Base-by-base conservation (phyloP, 768 basidiomycete genomes). In the Pleurotus djamor region DNA sequence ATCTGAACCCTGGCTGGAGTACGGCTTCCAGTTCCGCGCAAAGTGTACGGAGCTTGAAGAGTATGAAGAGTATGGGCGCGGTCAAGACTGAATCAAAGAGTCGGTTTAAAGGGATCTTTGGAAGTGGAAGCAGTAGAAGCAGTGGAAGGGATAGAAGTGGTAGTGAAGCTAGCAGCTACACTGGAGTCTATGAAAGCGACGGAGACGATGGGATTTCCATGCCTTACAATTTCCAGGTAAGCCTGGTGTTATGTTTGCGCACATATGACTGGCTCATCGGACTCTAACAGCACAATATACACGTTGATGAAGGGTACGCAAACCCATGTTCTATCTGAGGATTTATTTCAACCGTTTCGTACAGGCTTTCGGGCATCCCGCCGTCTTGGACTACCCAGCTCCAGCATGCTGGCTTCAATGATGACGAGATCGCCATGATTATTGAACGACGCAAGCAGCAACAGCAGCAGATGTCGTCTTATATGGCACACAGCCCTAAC, bases 211-310 rank as follows among this genome's bases (percentile, higher is more conserved):
- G 78, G 28, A 88, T 92, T 45, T 86, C 88, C 0, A 62, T 75
- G 61, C 90, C 90, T 4, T 91, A 85, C 83, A 90, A 90, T 68
- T 89, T 91, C 61, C 87, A 87, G 80, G 88, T 85, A 67, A 48
- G 82, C 71, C 28, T 10, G 21, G 35, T 59, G 16, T 48, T 50
- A 48, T 16, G 21, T 28, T 54, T 37, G 32, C 17, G n/a, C 50
- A 16, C 17, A 10, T 35, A 44, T 48, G 8, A 47, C 43, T 59
- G 54, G 21, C 61, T 48, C 28, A 14, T 48, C n/a, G 60, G 34
- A 17, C 5, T 2, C 55, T 59, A 61, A 33, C 62, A 90, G 88
- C 89, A 92, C 67, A 81, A 91, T 66, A 83, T 91, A 36, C 89
- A 92, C 66, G 89, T 91, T 33, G 87, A 91, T 69, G 89, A 91